Evolutionary conservation across 768 basidiomycete genomes (phyloP), one percentile per base, ranked within the genome.

Genomic region (Lentinus brumalis): DNA sequence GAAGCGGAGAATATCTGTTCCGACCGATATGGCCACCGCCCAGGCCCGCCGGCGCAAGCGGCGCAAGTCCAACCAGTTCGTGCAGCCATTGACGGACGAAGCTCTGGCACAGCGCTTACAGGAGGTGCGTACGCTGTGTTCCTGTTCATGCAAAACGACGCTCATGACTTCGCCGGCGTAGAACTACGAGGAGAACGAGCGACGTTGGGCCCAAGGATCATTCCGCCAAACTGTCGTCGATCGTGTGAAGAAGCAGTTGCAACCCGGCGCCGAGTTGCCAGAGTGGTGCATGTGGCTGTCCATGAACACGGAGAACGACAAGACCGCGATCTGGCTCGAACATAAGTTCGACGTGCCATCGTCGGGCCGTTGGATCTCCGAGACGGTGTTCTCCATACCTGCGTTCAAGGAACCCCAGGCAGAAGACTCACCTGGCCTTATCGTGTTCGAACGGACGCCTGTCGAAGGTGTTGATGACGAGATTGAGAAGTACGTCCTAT

Each of bases 311-410:
- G 86, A 86, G 59, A 85, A 79, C 65, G 89, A 91, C 66, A 84
- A 83, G 18, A 92, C 90, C 8, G 89, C 89, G 3, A 90, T 91
- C 41, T 92, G 91, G 91, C 66, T 92, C 44, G 86, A 91, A 67
- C 79, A 80, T 64, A 93, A 93, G 72, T 91, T 92, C 61, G 79
- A 86, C 63, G 79, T 91, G 12, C 87, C 87, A 0, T 71, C 75
- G 6, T 87, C 87, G 3, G 89, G 89, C 2, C 61, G 74, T 41
- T 91, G 89, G 89, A 73, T 74, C 5, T 78, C 80, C 15, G 87
- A 87, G 60, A 71, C 70, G 6, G 74, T 87, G 4, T 89, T 89
- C 69, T 80, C 85, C 15, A 86, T 91, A 50, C 86, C 87, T 0
- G 66, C 83, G 14, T 67, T 73, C 7, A 67, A 70, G 14, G 60